Conservation (phyloP, 2,329 filamentous ascomycete genomes). For the Apiospora aurea region DNA sequence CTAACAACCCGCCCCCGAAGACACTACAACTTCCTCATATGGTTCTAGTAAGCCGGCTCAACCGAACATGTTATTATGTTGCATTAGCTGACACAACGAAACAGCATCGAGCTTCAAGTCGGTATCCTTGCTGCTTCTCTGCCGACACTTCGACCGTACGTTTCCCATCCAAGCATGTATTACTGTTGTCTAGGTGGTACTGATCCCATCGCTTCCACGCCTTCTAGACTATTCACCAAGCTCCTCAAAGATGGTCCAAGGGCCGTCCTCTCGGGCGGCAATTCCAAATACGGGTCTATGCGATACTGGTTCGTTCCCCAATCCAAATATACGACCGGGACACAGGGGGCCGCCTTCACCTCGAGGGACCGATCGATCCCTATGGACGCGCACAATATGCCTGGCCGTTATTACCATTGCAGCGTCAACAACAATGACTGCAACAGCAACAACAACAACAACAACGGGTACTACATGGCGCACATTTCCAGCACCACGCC, state of each 20-base stretch:
- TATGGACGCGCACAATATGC: neutral
- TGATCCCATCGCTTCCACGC: neutral
- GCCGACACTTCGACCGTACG: conserved; percentile 23
- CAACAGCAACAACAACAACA: no score
- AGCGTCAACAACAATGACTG: no score
- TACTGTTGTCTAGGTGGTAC: no score
- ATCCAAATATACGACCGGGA: neutral
- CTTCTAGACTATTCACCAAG: neutral
- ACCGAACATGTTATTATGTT: neutral
- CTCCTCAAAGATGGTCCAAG: neutral
- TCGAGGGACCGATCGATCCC: neutral
- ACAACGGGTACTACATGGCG: neutral
- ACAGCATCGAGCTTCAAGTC: conserved; percentile 23
- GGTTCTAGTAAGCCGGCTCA: neutral
- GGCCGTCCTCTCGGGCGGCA: neutral
- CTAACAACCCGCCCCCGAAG: neutral
- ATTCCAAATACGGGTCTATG: neutral
- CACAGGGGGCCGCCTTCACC: neutral
- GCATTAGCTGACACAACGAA: neutral
- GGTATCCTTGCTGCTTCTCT: conserved; percentile 24
- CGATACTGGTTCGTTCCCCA: no score
- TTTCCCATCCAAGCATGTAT: neutral
- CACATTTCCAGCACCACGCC: neutral
- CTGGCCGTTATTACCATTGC: neutral
- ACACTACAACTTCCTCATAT: neutral